Conservation (phyloP, 164 flowering plant genomes). For the Berberis thunbergii region DNA sequence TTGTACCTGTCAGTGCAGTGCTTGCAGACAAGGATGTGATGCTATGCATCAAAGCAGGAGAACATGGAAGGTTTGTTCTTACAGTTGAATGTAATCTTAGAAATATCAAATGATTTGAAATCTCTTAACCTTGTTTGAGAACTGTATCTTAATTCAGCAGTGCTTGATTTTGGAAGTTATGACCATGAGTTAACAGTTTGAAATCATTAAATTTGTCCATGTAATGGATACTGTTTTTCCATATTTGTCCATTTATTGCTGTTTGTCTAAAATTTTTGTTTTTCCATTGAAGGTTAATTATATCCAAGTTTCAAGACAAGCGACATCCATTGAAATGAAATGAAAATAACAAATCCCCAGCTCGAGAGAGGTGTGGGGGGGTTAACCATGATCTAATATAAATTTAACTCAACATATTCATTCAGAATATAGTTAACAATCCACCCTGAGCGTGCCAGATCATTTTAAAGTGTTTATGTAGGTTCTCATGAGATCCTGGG, state of each 20-base stretch:
- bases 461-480: too few species aligned
- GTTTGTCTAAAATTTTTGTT: neutral
- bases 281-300: neutral
- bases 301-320: neutral
- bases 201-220: neutral
- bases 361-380: too few species aligned
- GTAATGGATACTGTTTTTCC: neutral
- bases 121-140: neutral
- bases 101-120: neutral
- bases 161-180: neutral
- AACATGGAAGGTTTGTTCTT: slow-evolving; percentile 84
- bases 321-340: neutral
- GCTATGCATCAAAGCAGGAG: slow-evolving; percentile 90
- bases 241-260: neutral
- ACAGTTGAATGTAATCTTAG: neutral
- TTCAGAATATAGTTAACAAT: too few species aligned
- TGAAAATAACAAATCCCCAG: too few species aligned
- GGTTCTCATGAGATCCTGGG: too few species aligned
- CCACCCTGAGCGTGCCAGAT: too few species aligned
- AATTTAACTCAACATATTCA: too few species aligned
- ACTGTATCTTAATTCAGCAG: neutral
- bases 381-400: neutral
- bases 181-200: neutral
- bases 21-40: slow-evolving; percentile 92
- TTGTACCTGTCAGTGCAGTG: slow-evolving; percentile 90